Base-by-base conservation (phyloP, 345 rosid genomes). In the Pugionium dolabratum region DNA sequence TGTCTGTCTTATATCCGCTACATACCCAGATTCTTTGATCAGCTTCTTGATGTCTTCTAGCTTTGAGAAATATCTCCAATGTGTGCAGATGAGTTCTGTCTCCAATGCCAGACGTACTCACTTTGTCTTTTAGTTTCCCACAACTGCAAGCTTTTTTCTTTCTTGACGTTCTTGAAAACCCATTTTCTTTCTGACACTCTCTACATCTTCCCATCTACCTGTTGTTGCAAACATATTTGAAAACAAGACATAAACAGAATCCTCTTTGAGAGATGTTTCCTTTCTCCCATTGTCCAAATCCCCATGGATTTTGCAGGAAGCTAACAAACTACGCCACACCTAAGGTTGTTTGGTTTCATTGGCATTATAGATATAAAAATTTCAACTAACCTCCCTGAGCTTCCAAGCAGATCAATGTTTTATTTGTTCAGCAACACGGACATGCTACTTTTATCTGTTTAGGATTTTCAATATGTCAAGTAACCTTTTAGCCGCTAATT, bases 131-230 rank as follows among this genome's bases (percentile, higher is more conserved):
- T 74, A 78, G 72, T 80, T 92, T 92, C 45, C 89, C 95, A 96
- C 97, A 92, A 62, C 95, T 92, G 86, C 88, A 84, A 1, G 95
- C 97, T 6, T 90, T 95, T 73, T 85, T 78, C 84, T 89, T 89
- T 92, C 78, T 75, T 85, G 68, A 92, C 74, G 51, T 79, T 86
- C 61, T 74, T 78, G 45, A 79, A 83, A 0, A 62, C 79, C 93
- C 97, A 92, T 92, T 79, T 79, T 81, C 51, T 75, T 79, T 72
- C 97, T 80, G 46, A 92, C 72, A 44, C 61, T 76, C 83, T 89
- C 93, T 42, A 77, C 82, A 29, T 80, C 91, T 5, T 75, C 88
- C 98, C 97, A 89, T 78, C 80, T 86, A 33, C 97, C 91, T 1
- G 83, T 81, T n/a, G 86, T 84, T 64, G 98, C 93, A 58, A 88